Evolutionary conservation across 495 filamentous ascomycete genomes (phyloP).

Genomic region (Xylaria flabelliformis): DNA sequence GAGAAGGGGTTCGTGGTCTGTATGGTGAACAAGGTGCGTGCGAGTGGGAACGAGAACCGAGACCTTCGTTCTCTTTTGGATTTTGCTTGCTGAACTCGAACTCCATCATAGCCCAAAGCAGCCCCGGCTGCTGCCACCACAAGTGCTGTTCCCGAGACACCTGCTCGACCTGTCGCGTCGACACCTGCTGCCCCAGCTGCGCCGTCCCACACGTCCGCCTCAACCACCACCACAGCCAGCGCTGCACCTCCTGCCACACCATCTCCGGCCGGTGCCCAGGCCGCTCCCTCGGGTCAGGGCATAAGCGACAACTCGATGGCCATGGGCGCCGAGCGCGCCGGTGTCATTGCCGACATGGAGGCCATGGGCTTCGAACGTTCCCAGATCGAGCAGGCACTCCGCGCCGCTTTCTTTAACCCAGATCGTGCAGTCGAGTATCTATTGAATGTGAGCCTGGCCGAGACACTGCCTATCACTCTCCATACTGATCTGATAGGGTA

Average conservation of each 20-base stretch:
- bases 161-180: slow-evolving; percentile 66
- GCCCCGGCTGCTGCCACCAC: slow-evolving; percentile 44
- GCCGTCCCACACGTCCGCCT: slow-evolving; percentile 53
- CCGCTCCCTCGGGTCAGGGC: slow-evolving; percentile 46
- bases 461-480: neutral
- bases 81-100: slow-evolving; percentile 30
- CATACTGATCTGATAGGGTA: slow-evolving; percentile 66
- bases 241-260: slow-evolving; percentile 76
- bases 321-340: slow-evolving; percentile 80
- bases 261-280: slow-evolving; percentile 55
- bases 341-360: slow-evolving; percentile 94
- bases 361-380: slow-evolving; percentile 89
- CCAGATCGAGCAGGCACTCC: slow-evolving; percentile 91
- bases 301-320: slow-evolving; percentile 74
- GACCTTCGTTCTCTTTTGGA: neutral
- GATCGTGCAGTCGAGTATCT: slow-evolving; percentile 97
- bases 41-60: slow-evolving; percentile 13
- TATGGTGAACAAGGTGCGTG: slow-evolving; percentile 87
- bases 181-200: slow-evolving; percentile 68
- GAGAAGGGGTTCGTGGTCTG: slow-evolving; percentile 99
- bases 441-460: slow-evolving; percentile 68
- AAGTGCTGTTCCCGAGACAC: slow-evolving; percentile 66
- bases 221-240: slow-evolving; percentile 52
- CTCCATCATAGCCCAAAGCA: slow-evolving; percentile 64
- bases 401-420: slow-evolving; percentile 94